Evolutionary conservation across 83 land plant species (phyloP).

Genomic region (Picea abies): DNA sequence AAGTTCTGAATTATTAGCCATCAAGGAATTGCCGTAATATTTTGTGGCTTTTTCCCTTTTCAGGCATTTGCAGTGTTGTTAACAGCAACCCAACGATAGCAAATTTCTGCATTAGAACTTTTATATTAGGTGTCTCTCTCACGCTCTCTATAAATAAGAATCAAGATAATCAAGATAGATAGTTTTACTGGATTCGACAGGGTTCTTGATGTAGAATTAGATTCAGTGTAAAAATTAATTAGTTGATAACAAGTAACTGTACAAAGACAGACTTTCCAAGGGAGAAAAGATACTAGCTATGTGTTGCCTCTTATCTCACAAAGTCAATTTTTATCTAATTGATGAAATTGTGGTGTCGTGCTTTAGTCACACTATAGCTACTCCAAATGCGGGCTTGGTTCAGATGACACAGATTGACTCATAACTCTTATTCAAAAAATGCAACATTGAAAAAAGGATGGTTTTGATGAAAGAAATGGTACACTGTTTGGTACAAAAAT

Average conservation of each 20-base stretch:
- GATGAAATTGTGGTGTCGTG: background rate
- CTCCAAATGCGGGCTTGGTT: slow-evolving; percentile 91
- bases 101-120: slow-evolving; percentile 68
- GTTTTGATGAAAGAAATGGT: slow-evolving; percentile 29
- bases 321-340: background rate
- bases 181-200: background rate
- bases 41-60: background rate
- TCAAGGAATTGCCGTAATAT: background rate
- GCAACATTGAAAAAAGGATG: slow-evolving; percentile 46
- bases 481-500: slow-evolving; percentile 95
- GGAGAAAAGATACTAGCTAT: no score
- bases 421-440: slow-evolving; percentile 83
- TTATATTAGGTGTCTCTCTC: slow-evolving; percentile 71
- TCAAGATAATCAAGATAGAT: background rate
- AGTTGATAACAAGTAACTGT: no score
- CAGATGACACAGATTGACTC: slow-evolving; percentile 94
- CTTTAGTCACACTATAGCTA: slow-evolving; percentile 96
- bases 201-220: slow-evolving; percentile 1
- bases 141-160: background rate
- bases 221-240: background rate
- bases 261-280: no score
- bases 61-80: slow-evolving; percentile 60
- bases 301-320: background rate
- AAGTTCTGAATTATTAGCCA: background rate
- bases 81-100: slow-evolving; percentile 40